Conservation (phyloP, 139 green algal species). For the Mesostigma viride region DNA sequence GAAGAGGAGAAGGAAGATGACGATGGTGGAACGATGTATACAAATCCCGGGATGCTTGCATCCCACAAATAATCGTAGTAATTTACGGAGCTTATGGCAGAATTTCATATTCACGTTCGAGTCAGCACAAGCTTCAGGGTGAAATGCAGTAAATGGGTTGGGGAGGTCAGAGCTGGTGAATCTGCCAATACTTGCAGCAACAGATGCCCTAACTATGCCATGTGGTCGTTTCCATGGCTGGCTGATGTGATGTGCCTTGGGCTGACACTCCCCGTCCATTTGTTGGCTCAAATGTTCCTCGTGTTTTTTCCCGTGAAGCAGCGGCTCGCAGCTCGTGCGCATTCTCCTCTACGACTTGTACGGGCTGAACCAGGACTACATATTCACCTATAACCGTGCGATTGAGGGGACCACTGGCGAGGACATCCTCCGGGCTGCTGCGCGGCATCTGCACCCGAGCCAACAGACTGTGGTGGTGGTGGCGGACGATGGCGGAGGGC, state of each 20-base stretch:
- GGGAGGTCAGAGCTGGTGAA: neutral
- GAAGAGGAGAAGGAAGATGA: too few relatives aligned
- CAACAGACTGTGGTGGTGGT: slow-evolving; percentile 19
- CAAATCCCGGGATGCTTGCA: too few relatives aligned
- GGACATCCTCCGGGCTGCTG: slow-evolving; percentile 9
- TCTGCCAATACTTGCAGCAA: neutral
- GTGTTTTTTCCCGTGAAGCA: slow-evolving; percentile 12
- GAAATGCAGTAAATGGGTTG: neutral
- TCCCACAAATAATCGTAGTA: too few relatives aligned
- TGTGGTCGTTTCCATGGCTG: neutral
- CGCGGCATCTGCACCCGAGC: slow-evolving; percentile 9
- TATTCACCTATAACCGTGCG: slow-evolving; percentile 23
- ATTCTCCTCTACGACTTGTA: slow-evolving; percentile 35
- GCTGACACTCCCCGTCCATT: too few relatives aligned
- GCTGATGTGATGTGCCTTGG: neutral
- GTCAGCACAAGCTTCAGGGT: too few relatives aligned
- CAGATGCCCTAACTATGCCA: neutral
- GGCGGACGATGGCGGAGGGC: too few relatives aligned
- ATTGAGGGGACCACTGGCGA: slow-evolving; percentile 6
- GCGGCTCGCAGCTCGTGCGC: slow-evolving; percentile 15
- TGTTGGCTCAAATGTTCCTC: neutral
- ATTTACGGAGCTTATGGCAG: too few relatives aligned
- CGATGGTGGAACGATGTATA: too few relatives aligned
- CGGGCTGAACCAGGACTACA: slow-evolving; percentile 22
- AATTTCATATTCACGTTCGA: too few relatives aligned